Evolutionary conservation across 805 yeast genomes (phyloP).

Genomic region (Blastobotrys attinorum): DNA sequence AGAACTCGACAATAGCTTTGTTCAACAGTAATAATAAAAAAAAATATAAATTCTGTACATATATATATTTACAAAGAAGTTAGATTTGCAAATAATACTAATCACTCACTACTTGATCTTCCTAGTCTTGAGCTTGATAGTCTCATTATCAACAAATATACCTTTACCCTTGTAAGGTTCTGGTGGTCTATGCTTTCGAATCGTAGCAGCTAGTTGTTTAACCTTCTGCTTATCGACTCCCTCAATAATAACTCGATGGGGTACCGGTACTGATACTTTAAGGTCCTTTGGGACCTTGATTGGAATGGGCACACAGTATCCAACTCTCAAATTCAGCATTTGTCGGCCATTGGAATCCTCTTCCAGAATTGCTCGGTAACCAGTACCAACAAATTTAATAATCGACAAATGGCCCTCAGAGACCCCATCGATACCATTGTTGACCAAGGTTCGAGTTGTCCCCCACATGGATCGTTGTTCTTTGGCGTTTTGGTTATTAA

Average conservation of each 20-base stretch:
- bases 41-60: neutral
- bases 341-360: conserved; percentile 40
- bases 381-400: conserved; percentile 89
- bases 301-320: conserved; percentile 75
- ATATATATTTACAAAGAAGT: conserved; percentile 1
- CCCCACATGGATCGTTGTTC: conserved; percentile 93
- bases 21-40: too few relatives aligned
- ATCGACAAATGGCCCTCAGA: conserved; percentile 89
- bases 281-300: conserved; percentile 71
- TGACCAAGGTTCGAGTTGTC: conserved; percentile 69
- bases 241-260: conserved; percentile 77
- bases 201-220: conserved; percentile 76
- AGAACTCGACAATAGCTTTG: too few relatives aligned
- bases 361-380: conserved; percentile 83
- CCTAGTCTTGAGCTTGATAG: conserved; percentile 82
- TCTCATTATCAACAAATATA: conserved; percentile 84
- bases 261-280: conserved; percentile 68
- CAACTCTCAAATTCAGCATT: conserved; percentile 72
- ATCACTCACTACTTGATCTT: conserved; percentile 71
- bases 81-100: neutral
- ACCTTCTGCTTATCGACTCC: conserved; percentile 87
- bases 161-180: conserved; percentile 99
- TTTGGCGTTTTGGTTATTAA: conserved; percentile 48
- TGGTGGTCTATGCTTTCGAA: conserved; percentile 85
- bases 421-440: conserved; percentile 78